phyloP scores from a whole-genome alignment of 495 filamentous ascomycete species.

The Penicillium dipodomyicola region DNA sequence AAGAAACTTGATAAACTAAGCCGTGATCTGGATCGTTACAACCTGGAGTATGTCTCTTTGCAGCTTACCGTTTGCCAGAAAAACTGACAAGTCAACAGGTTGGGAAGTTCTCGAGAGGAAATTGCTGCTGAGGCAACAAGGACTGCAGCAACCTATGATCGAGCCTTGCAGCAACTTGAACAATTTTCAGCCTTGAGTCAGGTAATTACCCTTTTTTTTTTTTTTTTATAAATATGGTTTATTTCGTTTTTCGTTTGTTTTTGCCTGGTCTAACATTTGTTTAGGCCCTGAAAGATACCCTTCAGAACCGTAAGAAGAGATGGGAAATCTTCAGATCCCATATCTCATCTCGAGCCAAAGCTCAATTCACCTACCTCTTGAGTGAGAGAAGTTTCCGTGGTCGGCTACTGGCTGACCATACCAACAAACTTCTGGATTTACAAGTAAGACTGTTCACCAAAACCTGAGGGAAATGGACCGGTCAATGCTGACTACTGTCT shows the following conservation, averaged over 20 bases:
- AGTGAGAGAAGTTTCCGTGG: slow-evolving; percentile 87
- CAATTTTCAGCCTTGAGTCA: slow-evolving; percentile 54
- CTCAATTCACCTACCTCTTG: slow-evolving; percentile 83
- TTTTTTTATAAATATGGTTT: neutral
- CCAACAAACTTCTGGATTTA: slow-evolving; percentile 67
- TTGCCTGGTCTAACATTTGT: neutral
- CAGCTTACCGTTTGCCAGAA: neutral
- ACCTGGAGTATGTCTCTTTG: slow-evolving; percentile 44
- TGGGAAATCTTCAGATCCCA: slow-evolving; percentile 78
- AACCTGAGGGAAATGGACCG: slow-evolving; percentile 5
- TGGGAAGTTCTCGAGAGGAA: slow-evolving; percentile 67
- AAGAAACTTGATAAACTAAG: slow-evolving; percentile 59
- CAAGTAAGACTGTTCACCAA: slow-evolving; percentile 46
- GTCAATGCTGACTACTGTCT: neutral
- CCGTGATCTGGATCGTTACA: slow-evolving; percentile 51
- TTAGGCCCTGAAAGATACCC: slow-evolving; percentile 59
- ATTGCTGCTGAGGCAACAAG: slow-evolving; percentile 52
- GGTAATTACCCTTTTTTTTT: slow-evolving; percentile 27
- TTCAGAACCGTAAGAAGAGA: slow-evolving; percentile 66
- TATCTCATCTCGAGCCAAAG: slow-evolving; percentile 79
- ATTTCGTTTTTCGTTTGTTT: slow-evolving; percentile 3
- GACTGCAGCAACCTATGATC: slow-evolving; percentile 41
- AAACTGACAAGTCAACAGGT: slow-evolving; percentile 36
- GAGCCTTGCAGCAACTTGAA: slow-evolving; percentile 45
- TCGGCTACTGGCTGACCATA: slow-evolving; percentile 73